These are phyloP conservation scores for Oenanthe javanica DNA, from an alignment of 140 eudicot species.

Conservation along the genomic window DNA sequence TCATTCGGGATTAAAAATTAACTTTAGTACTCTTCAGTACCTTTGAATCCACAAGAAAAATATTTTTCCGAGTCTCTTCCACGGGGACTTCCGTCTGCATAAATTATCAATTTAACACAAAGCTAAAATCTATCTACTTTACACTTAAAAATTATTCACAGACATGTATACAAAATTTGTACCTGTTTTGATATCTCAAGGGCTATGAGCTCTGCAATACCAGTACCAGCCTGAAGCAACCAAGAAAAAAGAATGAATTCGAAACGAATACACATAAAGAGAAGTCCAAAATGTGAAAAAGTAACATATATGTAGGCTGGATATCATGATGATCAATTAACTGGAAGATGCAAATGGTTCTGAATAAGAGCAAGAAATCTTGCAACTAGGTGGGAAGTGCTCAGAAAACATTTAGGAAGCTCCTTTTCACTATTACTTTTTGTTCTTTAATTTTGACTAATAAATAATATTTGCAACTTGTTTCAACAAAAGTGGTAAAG, in stretches of 20 bases:
- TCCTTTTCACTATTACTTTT: neutral
- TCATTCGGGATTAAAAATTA: neutral
- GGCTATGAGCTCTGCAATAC: conserved; percentile 94
- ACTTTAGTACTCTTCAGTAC: conserved; percentile 21
- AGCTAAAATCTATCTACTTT: neutral
- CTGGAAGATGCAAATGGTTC: neutral
- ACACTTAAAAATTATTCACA: neutral
- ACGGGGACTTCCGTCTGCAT: conserved; percentile 49
- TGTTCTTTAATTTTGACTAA: neutral
- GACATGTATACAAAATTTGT: neutral
- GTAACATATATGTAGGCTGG: neutral
- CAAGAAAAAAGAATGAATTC: neutral
- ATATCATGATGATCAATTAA: neutral
- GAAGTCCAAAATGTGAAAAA: neutral
- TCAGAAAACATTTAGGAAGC: neutral
- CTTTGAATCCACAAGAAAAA: conserved; percentile 97
- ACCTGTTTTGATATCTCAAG: conserved; percentile 82
- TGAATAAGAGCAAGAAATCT: neutral
- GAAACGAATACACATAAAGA: neutral
- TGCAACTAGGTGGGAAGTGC: neutral
- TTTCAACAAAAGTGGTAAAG: neutral
- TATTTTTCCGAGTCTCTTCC: conserved; percentile 71
- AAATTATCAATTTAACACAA: neutral
- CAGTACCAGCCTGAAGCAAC: conserved; percentile 81
- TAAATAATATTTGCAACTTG: neutral